These are phyloP conservation scores for Yamadazyma triangularis DNA, from an alignment of 1,139 yeast species.

Conservation along the genomic window DNA sequence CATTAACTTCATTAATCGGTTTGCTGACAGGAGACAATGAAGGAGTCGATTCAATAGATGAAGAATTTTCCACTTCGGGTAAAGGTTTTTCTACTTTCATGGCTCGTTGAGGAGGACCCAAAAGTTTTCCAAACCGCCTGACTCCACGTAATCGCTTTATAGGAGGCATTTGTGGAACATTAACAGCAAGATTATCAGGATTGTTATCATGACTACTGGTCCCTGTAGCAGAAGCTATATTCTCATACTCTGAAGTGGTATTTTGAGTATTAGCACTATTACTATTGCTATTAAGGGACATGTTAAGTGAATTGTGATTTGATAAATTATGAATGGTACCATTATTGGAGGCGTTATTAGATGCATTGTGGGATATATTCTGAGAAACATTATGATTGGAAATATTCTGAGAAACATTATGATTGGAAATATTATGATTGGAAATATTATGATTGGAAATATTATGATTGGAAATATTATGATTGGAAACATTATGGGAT, in stretches of 20 bases:
- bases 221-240: not conserved
- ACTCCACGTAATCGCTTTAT: slow-evolving; percentile 22
- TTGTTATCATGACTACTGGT: not conserved
- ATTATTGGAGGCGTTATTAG: slow-evolving; percentile 2
- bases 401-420: too few species aligned
- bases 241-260: not conserved
- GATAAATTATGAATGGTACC: not conserved
- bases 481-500: not conserved
- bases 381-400: slow-evolving; percentile 1
- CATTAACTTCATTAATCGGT: not conserved
- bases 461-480: too few species aligned
- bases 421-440: not conserved
- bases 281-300: slow-evolving; percentile 1
- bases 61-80: not conserved
- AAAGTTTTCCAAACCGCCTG: slow-evolving; percentile 29
- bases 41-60: not conserved
- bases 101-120: slow-evolving; percentile 41
- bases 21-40: not conserved
- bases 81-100: slow-evolving; percentile 3
- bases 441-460: not conserved
- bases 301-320: not conserved
- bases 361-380: slow-evolving; percentile 1
- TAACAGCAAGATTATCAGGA: too few species aligned
- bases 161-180: slow-evolving; percentile 6
- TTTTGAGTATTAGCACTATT: not conserved